Conservation (phyloP, 495 filamentous ascomycete species). For the Xylaria curta region DNA sequence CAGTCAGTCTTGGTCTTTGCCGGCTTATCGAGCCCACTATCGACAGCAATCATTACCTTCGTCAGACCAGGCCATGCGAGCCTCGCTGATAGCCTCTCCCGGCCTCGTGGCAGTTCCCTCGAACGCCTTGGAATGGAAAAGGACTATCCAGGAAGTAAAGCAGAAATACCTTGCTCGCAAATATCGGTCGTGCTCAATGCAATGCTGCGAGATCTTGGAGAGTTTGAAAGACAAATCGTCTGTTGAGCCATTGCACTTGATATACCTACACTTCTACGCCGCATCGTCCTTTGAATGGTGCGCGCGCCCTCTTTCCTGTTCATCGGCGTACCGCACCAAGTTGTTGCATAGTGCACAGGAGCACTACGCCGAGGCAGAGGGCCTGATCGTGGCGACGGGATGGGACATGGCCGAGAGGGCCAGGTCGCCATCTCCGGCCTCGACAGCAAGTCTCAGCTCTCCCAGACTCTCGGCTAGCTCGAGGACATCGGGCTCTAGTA, state of each 20-base stretch:
- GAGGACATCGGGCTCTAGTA: constrained; percentile 48
- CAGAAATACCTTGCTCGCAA: constrained; percentile 50
- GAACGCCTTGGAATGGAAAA: constrained; percentile 47
- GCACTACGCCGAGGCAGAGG: constrained; percentile 54
- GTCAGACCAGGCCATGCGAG: constrained; percentile 19
- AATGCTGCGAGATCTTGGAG: constrained; percentile 54
- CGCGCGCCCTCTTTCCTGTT: constrained; percentile 52
- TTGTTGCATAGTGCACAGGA: constrained; percentile 55
- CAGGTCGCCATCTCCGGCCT: constrained; percentile 43
- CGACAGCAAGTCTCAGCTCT: constrained; percentile 52
- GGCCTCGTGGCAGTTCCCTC: constrained; percentile 27
- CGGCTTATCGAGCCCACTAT: constrained; percentile 26
- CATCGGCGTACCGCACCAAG: constrained; percentile 50
- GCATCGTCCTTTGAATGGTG: constrained; percentile 59
- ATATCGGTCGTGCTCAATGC: constrained; percentile 53
- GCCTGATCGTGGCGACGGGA: constrained; percentile 48
- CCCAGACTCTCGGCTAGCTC: constrained; percentile 54
- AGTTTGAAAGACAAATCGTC: constrained; percentile 47
- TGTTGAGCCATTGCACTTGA: constrained; percentile 55
- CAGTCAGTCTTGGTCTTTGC: constrained; percentile 1
- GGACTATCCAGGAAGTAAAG: constrained; percentile 53
- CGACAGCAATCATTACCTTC: constrained; percentile 38
- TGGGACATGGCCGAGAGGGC: constrained; percentile 41
- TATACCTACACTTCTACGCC: constrained; percentile 62
- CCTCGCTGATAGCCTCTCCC: constrained; percentile 17